phyloP scores from a whole-genome alignment of 2,329 filamentous ascomycete genomes.

The Cyphellophora europaea region DNA sequence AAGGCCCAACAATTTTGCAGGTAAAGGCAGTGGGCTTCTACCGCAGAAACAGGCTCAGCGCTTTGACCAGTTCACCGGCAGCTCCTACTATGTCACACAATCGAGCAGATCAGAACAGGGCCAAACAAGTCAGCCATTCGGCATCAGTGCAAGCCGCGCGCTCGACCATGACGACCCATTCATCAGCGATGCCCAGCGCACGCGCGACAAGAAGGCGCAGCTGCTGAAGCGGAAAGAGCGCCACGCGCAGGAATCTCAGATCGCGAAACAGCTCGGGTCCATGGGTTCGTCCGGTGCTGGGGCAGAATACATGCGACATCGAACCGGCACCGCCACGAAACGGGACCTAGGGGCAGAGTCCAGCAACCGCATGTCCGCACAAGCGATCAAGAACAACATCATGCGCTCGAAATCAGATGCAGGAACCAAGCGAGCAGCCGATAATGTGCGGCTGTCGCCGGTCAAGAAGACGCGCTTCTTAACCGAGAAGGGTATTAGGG shows the following conservation, averaged over 20 bases:
- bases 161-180: slow-evolving; percentile 32
- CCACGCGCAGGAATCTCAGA: slow-evolving; percentile 36
- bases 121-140: too few relatives aligned
- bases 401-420: neutral
- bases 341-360: too few relatives aligned
- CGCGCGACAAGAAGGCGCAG: slow-evolving; percentile 33
- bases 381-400: neutral
- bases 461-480: slow-evolving; percentile 57
- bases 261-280: slow-evolving; percentile 30
- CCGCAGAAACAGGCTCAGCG: neutral
- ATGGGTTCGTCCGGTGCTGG: slow-evolving; percentile 25
- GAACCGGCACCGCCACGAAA: neutral
- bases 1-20: neutral
- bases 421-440: slow-evolving; percentile 24
- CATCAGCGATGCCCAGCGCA: slow-evolving; percentile 27
- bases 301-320: slow-evolving; percentile 33
- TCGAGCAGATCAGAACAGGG: too few relatives aligned
- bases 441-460: slow-evolving; percentile 30
- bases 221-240: slow-evolving; percentile 31
- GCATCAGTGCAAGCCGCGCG: slow-evolving; percentile 26
- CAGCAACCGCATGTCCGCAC: neutral
- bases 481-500: slow-evolving; percentile 66
- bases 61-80: neutral
- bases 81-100: too few relatives aligned
- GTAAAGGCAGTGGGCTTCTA: neutral